Evolutionary conservation across 1,284 basidiomycete species (phyloP).

Genomic region (Tranzscheliella williamsii): DNA sequence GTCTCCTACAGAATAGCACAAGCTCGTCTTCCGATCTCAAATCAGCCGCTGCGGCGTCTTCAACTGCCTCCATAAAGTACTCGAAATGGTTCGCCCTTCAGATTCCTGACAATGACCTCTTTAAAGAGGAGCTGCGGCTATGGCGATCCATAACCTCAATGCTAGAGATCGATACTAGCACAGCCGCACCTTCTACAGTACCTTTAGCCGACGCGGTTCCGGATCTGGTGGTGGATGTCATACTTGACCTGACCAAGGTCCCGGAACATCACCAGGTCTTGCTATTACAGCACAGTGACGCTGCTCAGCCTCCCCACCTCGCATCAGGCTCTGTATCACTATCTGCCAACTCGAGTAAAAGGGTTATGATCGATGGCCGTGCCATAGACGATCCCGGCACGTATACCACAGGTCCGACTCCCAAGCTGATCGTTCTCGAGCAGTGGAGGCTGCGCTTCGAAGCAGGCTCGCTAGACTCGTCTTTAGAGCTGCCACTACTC

Average conservation of each 20-base stretch:
- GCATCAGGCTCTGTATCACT: neutral
- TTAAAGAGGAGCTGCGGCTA: slow-evolving; percentile 57
- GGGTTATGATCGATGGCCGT: slow-evolving; percentile 14
- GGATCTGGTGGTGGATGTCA: slow-evolving; percentile 57
- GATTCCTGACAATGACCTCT: slow-evolving; percentile 57
- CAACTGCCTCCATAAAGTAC: slow-evolving; percentile 7
- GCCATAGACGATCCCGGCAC: neutral
- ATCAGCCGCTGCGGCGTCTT: slow-evolving; percentile 1
- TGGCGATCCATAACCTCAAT: slow-evolving; percentile 52
- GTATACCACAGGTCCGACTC: neutral
- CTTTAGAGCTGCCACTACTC: slow-evolving; percentile 52
- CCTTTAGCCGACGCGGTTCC: too few species aligned
- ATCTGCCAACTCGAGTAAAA: neutral
- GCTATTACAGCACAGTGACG: slow-evolving; percentile 1
- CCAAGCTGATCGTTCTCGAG: slow-evolving; percentile 36
- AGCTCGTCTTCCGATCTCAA: slow-evolving; percentile 1
- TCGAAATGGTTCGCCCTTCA: slow-evolving; percentile 61
- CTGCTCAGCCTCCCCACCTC: neutral
- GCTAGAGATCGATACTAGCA: slow-evolving; percentile 8
- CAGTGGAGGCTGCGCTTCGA: slow-evolving; percentile 36
- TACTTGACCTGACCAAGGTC: slow-evolving; percentile 53
- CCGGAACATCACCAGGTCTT: slow-evolving; percentile 13
- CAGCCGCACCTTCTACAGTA: neutral
- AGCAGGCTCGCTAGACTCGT: slow-evolving; percentile 3
- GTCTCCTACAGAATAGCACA: slow-evolving; percentile 12